phyloP scores from a whole-genome alignment of 345 rosid genomes.

The Moringa oleifera region DNA sequence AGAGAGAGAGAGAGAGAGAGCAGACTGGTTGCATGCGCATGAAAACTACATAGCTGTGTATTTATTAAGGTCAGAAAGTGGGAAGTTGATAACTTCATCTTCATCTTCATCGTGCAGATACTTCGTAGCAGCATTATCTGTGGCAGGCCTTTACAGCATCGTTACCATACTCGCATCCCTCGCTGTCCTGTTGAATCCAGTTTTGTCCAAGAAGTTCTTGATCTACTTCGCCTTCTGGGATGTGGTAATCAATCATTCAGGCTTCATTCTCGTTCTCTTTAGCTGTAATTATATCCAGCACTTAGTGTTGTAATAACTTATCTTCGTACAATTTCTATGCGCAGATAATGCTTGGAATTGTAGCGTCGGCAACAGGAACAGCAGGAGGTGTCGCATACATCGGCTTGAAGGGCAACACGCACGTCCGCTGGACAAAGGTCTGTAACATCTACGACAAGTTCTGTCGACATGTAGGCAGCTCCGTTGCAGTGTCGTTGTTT shows the following conservation, averaged over 20 bases:
- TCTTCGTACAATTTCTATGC: conserved; percentile 9
- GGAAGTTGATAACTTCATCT: too few relatives aligned
- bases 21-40: not conserved
- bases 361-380: conserved; percentile 74
- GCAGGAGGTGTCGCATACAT: conserved; percentile 69
- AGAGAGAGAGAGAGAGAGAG: too few relatives aligned
- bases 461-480: conserved; percentile 48
- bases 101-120: conserved; percentile 71
- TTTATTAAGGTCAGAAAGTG: too few relatives aligned
- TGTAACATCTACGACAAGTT: conserved; percentile 53
- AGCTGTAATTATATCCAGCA: too few relatives aligned
- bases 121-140: conserved; percentile 53
- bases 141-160: conserved; percentile 55
- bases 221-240: conserved; percentile 40
- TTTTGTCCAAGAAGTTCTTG: conserved; percentile 26
- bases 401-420: conserved; percentile 62
- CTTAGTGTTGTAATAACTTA: too few relatives aligned
- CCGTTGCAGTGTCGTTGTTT: conserved; percentile 41
- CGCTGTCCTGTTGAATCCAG: conserved; percentile 33
- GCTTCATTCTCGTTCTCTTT: not conserved
- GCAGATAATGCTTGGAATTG: conserved; percentile 70
- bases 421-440: conserved; percentile 43
- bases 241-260: conserved; percentile 34
- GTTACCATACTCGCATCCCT: conserved; percentile 47
- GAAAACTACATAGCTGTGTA: too few relatives aligned